Evolutionary conservation across 1,139 yeast genomes (phyloP).

Genomic region (Geotrichum fermentans): DNA sequence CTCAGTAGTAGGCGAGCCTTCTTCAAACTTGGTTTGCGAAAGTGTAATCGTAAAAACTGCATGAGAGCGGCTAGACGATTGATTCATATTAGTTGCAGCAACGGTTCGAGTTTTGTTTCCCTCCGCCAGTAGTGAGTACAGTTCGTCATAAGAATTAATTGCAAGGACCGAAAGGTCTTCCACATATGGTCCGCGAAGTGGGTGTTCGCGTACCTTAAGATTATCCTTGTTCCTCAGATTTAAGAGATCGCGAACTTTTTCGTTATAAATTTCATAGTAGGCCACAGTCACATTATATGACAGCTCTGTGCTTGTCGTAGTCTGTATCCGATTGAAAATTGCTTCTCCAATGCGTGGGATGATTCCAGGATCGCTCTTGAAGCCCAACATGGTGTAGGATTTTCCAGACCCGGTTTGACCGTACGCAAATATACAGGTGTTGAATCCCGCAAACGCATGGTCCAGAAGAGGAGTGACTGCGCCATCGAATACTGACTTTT

Average conservation of each 20-base stretch:
- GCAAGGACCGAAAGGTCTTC: slow-evolving; percentile 62
- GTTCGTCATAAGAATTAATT: slow-evolving; percentile 54
- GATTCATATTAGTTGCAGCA: slow-evolving; percentile 82
- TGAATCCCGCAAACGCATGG: slow-evolving; percentile 53
- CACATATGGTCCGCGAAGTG: slow-evolving; percentile 65
- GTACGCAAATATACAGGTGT: slow-evolving; percentile 79
- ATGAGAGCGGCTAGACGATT: slow-evolving; percentile 79
- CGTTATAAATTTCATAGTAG: slow-evolving; percentile 87
- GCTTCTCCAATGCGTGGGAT: slow-evolving; percentile 15
- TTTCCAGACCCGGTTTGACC: slow-evolving; percentile 92
- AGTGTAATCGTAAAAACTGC: slow-evolving; percentile 55
- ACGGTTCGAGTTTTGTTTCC: slow-evolving; percentile 78
- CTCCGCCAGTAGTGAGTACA: slow-evolving; percentile 52
- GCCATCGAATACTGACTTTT: slow-evolving; percentile 3
- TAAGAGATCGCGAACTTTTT: slow-evolving; percentile 71
- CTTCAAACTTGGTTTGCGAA: slow-evolving; percentile 53
- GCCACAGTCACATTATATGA: slow-evolving; percentile 47
- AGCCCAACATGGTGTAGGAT: slow-evolving; percentile 81
- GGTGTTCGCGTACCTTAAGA: slow-evolving; percentile 70
- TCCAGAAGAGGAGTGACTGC: slow-evolving; percentile 13
- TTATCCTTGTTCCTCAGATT: slow-evolving; percentile 40
- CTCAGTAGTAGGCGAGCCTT: slow-evolving; percentile 25
- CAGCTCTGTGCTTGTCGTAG: not conserved
- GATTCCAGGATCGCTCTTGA: slow-evolving; percentile 28
- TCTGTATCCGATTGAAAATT: slow-evolving; percentile 9